A percentile compares a stretch with the other conserved stretches of the same genome.
Evolutionary conservation across 345 rosid genomes (phyloP).

Genomic region (Hibiscus syriacus): DNA sequence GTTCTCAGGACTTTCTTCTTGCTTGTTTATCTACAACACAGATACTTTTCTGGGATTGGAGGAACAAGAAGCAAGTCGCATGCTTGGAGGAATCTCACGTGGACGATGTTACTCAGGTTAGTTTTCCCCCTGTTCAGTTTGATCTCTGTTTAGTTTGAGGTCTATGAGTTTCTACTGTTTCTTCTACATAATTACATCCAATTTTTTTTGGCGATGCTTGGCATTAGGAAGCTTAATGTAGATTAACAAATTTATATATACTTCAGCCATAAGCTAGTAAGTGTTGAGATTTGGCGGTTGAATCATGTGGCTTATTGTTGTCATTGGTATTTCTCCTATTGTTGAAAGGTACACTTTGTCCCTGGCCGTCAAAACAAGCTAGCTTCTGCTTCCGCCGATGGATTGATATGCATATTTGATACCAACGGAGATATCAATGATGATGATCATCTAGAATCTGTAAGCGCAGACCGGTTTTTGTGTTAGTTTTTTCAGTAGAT

Average conservation of each 20-base stretch:
- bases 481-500: background rate
- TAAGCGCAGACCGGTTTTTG: conserved; percentile 24
- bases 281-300: background rate
- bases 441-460: conserved; percentile 90
- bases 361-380: conserved; percentile 63
- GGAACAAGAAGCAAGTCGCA: conserved; percentile 83
- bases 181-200: background rate
- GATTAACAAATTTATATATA: background rate
- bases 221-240: background rate
- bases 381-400: conserved; percentile 87
- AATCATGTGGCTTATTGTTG: background rate
- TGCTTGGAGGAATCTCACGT: conserved; percentile 81
- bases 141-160: background rate
- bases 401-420: conserved; percentile 77
- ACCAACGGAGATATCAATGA: conserved; percentile 74
- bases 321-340: background rate
- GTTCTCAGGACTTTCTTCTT: no score
- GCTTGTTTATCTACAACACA: conserved; percentile 20
- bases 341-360: conserved; percentile 59
- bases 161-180: background rate
- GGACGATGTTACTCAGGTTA: conserved; percentile 92
- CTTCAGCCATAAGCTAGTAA: background rate
- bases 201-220: background rate
- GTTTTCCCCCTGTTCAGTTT: background rate
- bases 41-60: conserved; percentile 94